phyloP scores from a whole-genome alignment of 192 early-diverging fungal species.

The Haplosporangium gracile region DNA sequence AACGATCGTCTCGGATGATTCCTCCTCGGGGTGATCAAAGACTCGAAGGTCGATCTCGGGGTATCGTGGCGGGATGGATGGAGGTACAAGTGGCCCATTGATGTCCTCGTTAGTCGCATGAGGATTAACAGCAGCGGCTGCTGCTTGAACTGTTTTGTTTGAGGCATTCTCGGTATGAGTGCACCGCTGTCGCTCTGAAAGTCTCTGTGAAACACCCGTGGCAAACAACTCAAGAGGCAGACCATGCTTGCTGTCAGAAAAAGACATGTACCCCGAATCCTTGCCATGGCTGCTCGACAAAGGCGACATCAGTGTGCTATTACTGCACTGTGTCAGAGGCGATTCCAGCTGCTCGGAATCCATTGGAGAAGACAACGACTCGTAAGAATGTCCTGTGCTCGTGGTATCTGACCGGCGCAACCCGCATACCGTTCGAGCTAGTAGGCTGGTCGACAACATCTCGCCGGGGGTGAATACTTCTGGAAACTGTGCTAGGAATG shows the following conservation, averaged over 20 bases:
- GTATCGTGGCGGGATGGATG: slow-evolving; percentile 41
- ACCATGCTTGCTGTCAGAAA: slow-evolving; percentile 1
- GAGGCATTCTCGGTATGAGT: not conserved
- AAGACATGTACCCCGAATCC: slow-evolving; percentile 32
- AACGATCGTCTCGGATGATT: slow-evolving; percentile 51
- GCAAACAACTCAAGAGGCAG: not conserved
- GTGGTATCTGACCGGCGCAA: not conserved
- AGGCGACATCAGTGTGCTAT: slow-evolving; percentile 17
- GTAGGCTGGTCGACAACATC: not conserved
- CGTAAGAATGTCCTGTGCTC: not conserved
- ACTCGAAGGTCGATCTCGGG: slow-evolving; percentile 58
- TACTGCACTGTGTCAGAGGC: not conserved
- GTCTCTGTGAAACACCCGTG: not conserved
- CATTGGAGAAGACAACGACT: not conserved
- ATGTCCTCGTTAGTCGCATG: not conserved
- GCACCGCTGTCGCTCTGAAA: not conserved
- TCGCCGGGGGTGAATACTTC: not conserved
- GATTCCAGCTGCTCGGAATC: not conserved
- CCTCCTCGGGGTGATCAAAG: slow-evolving; percentile 55
- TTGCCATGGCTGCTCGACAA: slow-evolving; percentile 15
- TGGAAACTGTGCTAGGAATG: not conserved
- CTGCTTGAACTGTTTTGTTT: too few relatives aligned
- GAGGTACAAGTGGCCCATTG: not conserved
- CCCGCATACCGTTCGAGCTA: not conserved
- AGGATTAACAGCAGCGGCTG: too few relatives aligned